Percentiles rank a stretch among this genome's conserved stretches.
Evolutionary conservation across 768 basidiomycete species (phyloP).

Genomic region (Leucogyrophana mollusca): DNA sequence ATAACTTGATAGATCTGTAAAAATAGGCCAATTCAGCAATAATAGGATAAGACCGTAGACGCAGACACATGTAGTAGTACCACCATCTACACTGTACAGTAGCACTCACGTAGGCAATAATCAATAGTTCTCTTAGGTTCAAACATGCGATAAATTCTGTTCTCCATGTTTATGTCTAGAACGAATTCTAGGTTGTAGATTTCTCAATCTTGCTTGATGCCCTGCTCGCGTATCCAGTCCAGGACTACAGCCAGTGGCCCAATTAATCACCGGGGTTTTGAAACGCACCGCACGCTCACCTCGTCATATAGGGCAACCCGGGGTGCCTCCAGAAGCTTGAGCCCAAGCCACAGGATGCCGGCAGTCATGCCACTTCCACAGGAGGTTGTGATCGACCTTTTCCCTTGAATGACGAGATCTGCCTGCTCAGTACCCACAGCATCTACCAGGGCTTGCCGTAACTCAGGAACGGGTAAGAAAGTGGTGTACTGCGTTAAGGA

Average conservation of each 20-base stretch:
- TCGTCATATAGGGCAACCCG: slow-evolving; percentile 87
- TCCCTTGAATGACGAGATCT: slow-evolving; percentile 57
- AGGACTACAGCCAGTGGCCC: slow-evolving; percentile 59
- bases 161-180: not conserved
- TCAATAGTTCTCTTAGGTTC: not conserved
- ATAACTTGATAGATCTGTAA: slow-evolving; percentile 13
- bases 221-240: slow-evolving; percentile 90
- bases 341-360: slow-evolving; percentile 88
- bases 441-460: slow-evolving; percentile 59
- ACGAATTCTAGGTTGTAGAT: slow-evolving; percentile 15
- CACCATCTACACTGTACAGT: slow-evolving; percentile 20
- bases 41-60: slow-evolving; percentile 13
- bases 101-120: slow-evolving; percentile 8
- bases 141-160: not conserved
- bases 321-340: slow-evolving; percentile 65
- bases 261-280: slow-evolving; percentile 15
- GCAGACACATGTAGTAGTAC: slow-evolving; percentile 24
- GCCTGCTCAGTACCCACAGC: slow-evolving; percentile 59
- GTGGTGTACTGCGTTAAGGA: slow-evolving; percentile 53
- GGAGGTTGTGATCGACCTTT: slow-evolving; percentile 62
- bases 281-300: slow-evolving; percentile 44
- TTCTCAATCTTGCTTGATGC: slow-evolving; percentile 72
- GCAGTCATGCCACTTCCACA: slow-evolving; percentile 99
- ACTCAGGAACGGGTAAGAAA: slow-evolving; percentile 53
- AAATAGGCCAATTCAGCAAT: slow-evolving; percentile 9